Evolutionary conservation across 352 stramenopile genomes (phyloP).

Genomic region (Phytophthora fragariae): DNA sequence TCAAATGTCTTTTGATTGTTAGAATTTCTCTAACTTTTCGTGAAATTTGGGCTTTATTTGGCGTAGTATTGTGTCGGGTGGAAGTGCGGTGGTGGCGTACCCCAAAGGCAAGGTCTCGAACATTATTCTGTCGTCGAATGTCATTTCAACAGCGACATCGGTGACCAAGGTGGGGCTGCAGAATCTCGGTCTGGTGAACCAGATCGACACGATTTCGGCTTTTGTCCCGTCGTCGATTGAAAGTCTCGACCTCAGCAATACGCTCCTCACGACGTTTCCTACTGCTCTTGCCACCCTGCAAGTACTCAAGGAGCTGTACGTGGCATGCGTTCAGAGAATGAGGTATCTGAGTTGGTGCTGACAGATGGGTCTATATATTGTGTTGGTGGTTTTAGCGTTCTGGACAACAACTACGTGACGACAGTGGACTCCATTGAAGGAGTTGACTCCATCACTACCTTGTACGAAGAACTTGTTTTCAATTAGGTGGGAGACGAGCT

Average conservation of each 20-base stretch:
- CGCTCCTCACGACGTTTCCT: conserved; percentile 35
- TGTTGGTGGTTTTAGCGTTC: conserved; percentile 21
- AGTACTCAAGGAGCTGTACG: conserved; percentile 33
- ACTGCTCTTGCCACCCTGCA: conserved; percentile 25
- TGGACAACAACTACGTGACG: conserved; percentile 44
- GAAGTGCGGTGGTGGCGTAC: conserved; percentile 22
- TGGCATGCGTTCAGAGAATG: not conserved
- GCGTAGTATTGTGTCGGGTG: conserved; percentile 30
- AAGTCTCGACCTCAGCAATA: conserved; percentile 39
- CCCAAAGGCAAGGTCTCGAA: conserved; percentile 45
- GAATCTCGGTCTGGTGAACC: conserved; percentile 32
- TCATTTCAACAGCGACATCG: conserved; percentile 24
- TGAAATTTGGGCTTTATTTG: too few relatives aligned
- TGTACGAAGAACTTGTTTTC: conserved; percentile 19
- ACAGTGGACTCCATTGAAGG: conserved; percentile 21
- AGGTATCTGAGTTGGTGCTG: not conserved
- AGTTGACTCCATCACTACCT: conserved; percentile 29
- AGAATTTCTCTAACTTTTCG: not conserved
- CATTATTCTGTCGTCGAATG: conserved; percentile 30
- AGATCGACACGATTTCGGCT: conserved; percentile 27
- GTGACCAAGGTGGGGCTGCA: conserved; percentile 33
- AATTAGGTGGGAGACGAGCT: not conserved
- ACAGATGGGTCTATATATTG: not conserved
- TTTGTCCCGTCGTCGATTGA: conserved; percentile 32
- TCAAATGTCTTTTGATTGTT: not conserved